Base-by-base conservation (phyloP, 2,329 filamentous ascomycete genomes). In the Cladosporium colombiae region DNA sequence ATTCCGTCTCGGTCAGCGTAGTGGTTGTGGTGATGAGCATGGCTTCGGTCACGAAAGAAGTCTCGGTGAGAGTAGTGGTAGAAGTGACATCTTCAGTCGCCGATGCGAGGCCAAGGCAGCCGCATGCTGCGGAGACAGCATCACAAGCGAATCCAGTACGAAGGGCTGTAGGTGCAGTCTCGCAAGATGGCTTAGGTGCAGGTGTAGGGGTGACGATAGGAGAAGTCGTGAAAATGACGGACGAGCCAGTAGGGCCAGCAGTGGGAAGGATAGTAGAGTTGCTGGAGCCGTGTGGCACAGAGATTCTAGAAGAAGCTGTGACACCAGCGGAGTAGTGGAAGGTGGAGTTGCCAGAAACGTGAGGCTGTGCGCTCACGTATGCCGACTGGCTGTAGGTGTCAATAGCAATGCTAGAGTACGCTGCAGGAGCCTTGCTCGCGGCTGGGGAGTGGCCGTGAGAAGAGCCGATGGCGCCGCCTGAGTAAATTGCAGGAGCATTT, bases 171-270 rank as follows among this genome's bases (percentile, higher is more conserved):
- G 58, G 58, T 16, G 58, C 46, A n/a, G 37, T 44, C 11, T 61
- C 58, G 29, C 58, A 61, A 61, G 58, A 61, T 21, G 37, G 46
- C 37, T 61, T 49, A 14, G 55, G 55, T 2, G 55, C 14, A 18
- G 55, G 55, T 2, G 55, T 7, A 18, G 55, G 55, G 13, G 55
- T 57, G n/a, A 57, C 7, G 2, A 40, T 25, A 35, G 55, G 31
- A 40, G 33, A 23, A 16, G 31, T 57, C 7, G 52, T 55, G 8
- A 55, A 31, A 6, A 55, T 55, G 14, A 55, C 25, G 8, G 55
- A 57, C 10, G 55, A 57, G 31, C 21, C 55, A 18, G 55, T 23
- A 8, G 31, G 14, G 13, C 29, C 21, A 21, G n/a, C 21, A 11
- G 33, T 57, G 13, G 55, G 18, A 16, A 40, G 14, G 14, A 27